Conservation (phyloP, 2,329 filamentous ascomycete genomes). For the Colletotrichum tanaceti region DNA sequence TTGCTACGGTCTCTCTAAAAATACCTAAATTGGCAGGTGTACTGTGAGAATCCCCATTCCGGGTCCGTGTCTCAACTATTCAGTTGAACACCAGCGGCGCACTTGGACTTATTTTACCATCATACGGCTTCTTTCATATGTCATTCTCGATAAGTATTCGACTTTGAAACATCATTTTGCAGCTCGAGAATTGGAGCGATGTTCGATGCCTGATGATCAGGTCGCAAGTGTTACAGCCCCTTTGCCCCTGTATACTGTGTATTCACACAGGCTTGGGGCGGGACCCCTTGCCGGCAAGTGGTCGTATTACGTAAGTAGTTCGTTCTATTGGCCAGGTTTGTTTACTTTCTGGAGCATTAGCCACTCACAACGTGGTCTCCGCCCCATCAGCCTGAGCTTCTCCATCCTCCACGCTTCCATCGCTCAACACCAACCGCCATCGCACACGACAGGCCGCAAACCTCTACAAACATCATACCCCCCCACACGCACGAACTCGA, state of each 20-base stretch:
- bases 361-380: constrained; percentile 40
- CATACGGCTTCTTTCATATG: too few species aligned
- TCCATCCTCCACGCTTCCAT: constrained; percentile 26
- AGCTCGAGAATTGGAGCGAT: too few species aligned
- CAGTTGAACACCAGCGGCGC: neutral
- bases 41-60: constrained; percentile 16
- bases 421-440: constrained; percentile 19
- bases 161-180: too few species aligned
- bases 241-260: neutral
- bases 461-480: constrained; percentile 57
- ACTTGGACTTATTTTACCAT: neutral
- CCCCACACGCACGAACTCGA: constrained; percentile 57
- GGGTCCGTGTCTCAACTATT: neutral
- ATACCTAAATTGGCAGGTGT: neutral
- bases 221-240: neutral
- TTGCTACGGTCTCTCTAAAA: neutral
- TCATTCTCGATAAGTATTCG: too few species aligned
- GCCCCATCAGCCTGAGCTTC: constrained; percentile 14
- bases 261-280: neutral
- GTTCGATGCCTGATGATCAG: neutral
- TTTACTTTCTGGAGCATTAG: constrained; percentile 43
- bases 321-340: constrained; percentile 39
- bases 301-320: constrained; percentile 36
- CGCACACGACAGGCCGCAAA: constrained; percentile 46
- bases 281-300: neutral